These are phyloP conservation scores for Ichthyophthirius multifiliis DNA, from an alignment of 169 alveolate species.

Conservation along the genomic window DNA sequence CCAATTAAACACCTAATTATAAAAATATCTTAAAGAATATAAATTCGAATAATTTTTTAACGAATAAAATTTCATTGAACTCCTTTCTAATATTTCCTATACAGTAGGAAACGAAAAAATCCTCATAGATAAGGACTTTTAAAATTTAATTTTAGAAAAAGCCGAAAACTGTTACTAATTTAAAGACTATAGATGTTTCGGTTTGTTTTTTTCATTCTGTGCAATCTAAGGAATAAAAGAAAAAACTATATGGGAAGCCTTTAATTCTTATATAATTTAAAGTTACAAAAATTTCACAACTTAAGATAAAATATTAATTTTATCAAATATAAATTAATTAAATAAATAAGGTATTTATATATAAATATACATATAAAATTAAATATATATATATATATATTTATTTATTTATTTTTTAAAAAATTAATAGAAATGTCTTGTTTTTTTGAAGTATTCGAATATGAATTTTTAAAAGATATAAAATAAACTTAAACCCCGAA, in stretches of 20 bases:
- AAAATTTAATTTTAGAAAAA: background rate
- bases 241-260: background rate
- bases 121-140: background rate
- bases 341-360: background rate
- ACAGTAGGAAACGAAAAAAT: background rate
- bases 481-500: background rate
- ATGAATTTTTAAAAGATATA: background rate
- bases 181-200: background rate
- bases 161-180: background rate
- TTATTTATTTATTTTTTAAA: background rate
- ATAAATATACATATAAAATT: background rate
- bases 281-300: background rate
- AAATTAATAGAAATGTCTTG: background rate
- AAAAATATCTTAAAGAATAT: conserved; percentile 1
- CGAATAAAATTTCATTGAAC: background rate
- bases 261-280: background rate
- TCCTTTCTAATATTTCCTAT: background rate
- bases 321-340: background rate
- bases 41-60: background rate
- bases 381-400: background rate
- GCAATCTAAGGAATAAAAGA: background rate
- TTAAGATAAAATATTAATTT: background rate
- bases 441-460: background rate
- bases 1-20: background rate
- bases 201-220: background rate